A percentile compares a stretch with the other conserved stretches of the same genome.
Evolutionary conservation across 106 monocot genomes (phyloP).

Genomic region (Allium cepa): DNA sequence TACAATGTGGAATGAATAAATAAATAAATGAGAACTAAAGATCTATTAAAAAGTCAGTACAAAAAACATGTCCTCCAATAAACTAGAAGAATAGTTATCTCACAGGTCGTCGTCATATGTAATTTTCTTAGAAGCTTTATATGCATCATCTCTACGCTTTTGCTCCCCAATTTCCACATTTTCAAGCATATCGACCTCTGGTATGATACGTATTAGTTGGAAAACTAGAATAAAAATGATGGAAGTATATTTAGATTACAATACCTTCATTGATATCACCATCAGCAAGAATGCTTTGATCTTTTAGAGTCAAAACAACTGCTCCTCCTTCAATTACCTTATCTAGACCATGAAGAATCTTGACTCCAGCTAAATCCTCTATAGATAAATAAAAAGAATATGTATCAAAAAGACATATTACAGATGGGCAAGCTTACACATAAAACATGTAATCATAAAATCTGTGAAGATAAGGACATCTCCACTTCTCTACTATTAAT

Average conservation of each 20-base stretch:
- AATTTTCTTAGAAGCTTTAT: conserved; percentile 72
- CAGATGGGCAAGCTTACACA: too few relatives aligned
- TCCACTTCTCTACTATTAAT: too few relatives aligned
- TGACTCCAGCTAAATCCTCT: conserved; percentile 91
- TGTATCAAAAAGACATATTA: not conserved
- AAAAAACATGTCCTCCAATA: too few relatives aligned
- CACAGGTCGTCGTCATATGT: conserved; percentile 66
- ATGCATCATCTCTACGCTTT: conserved; percentile 78
- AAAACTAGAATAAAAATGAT: not conserved
- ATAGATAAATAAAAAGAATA: conserved; percentile 3
- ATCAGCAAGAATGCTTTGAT: conserved; percentile 79
- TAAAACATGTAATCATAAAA: too few relatives aligned
- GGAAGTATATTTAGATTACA: not conserved
- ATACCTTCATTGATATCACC: conserved; percentile 94
- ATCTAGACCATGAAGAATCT: conserved; percentile 93
- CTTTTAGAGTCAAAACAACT: conserved; percentile 93
- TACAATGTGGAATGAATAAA: conserved; percentile 19
- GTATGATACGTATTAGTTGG: not conserved
- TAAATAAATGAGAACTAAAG: not conserved
- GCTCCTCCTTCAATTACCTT: conserved; percentile 95
- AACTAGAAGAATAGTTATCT: too few relatives aligned
- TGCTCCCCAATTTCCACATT: conserved; percentile 99
- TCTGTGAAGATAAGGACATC: too few relatives aligned
- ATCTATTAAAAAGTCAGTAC: not conserved
- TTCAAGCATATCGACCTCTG: conserved; percentile 94